A percentile compares a stretch with the other conserved stretches of the same genome.
Conservation (phyloP, 2,329 filamentous ascomycete species). For the Phialophora verrucosa region DNA sequence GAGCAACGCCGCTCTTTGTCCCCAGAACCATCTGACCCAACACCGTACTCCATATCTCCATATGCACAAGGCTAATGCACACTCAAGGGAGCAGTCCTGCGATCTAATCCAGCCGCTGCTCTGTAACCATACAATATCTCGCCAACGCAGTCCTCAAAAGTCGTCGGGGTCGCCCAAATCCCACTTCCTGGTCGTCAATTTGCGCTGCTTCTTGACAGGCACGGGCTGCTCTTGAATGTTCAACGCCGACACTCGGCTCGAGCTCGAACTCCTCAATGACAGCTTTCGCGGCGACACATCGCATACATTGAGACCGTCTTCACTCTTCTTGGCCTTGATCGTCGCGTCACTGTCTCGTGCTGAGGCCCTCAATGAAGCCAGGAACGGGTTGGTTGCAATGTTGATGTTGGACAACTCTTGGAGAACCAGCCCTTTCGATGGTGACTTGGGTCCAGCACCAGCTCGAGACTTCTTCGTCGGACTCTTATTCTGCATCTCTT, state of each 20-base stretch:
- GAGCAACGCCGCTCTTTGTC: background rate
- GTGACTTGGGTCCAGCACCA: slow-evolving; percentile 29
- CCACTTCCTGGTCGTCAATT: slow-evolving; percentile 55
- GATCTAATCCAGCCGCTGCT: background rate
- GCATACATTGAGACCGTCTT: slow-evolving; percentile 26
- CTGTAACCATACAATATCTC: background rate
- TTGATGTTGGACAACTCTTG: slow-evolving; percentile 36
- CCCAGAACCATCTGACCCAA: background rate
- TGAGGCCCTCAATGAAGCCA: slow-evolving; percentile 28
- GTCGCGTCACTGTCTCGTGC: slow-evolving; percentile 31
- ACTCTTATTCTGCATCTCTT: slow-evolving; percentile 68
- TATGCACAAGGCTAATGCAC: background rate
- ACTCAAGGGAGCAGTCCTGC: background rate
- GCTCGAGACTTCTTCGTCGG: slow-evolving; percentile 61
- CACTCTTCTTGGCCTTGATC: slow-evolving; percentile 25
- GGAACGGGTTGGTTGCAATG: slow-evolving; percentile 36
- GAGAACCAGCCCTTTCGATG: slow-evolving; percentile 32
- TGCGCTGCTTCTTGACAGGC: slow-evolving; percentile 50
- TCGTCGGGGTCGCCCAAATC: slow-evolving; percentile 54
- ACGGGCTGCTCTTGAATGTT: slow-evolving; percentile 38
- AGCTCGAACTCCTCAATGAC: slow-evolving; percentile 36
- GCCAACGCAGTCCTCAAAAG: slow-evolving; percentile 32
- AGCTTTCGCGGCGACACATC: slow-evolving; percentile 38
- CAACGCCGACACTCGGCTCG: slow-evolving; percentile 16
- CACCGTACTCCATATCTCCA: background rate